Conservation (phyloP, 2,329 filamentous ascomycete species). For the Aaosphaeria pasadenensis region DNA sequence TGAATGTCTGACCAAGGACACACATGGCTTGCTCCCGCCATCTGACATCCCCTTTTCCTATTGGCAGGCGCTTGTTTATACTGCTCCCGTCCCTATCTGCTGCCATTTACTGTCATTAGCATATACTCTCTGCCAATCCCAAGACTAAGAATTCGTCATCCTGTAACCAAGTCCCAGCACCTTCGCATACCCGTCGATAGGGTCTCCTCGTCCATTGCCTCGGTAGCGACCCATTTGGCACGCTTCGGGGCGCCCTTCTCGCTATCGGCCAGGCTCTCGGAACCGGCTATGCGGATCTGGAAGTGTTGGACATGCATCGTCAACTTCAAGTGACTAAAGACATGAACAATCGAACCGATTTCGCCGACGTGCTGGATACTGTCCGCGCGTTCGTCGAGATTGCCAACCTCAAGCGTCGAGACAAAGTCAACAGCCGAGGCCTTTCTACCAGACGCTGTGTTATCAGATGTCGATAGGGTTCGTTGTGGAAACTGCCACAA, state of each 20-base stretch:
- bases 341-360: conserved; percentile 28
- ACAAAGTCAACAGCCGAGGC: conserved; percentile 18
- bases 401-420: conserved; percentile 1
- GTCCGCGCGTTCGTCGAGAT: conserved; percentile 12
- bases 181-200: conserved; percentile 37
- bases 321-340: conserved; percentile 34
- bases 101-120: no score
- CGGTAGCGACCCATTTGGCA: conserved; percentile 30
- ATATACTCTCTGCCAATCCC: no score
- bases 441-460: conserved; percentile 20
- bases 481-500: conserved; percentile 32
- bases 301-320: conserved; percentile 33
- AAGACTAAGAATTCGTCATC: no score
- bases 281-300: conserved; percentile 5
- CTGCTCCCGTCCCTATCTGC: no score
- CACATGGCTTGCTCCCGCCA: no score
- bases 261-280: not conserved
- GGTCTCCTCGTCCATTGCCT: conserved; percentile 28
- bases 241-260: conserved; percentile 9
- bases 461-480: conserved; percentile 14
- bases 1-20: no score
- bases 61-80: conserved; percentile 1
- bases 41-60: no score
- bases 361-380: conserved; percentile 10
- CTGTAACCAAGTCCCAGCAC: conserved; percentile 27